Percentiles rank a stretch among this genome's conserved stretches.
These are phyloP conservation scores for Secale cereale DNA, from an alignment of 176 grass and related monocot genomes.

Conservation along the genomic window DNA sequence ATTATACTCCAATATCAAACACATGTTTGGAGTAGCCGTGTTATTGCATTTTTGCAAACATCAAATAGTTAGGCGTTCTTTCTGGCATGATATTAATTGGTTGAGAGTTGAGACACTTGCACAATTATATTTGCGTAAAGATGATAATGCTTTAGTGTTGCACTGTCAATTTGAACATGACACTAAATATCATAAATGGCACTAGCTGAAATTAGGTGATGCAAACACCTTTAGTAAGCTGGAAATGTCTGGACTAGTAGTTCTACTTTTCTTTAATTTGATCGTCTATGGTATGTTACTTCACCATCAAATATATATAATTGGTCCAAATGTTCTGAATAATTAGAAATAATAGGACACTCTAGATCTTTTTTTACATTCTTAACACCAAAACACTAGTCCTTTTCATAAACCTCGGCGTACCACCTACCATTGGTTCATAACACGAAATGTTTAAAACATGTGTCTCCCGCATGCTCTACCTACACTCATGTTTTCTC, in stretches of 20 bases:
- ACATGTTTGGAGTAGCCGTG: too few species aligned
- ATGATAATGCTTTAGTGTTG: background rate
- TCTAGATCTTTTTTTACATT: background rate
- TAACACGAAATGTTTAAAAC: background rate
- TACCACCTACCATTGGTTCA: background rate
- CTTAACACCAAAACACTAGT: background rate
- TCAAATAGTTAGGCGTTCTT: slow-evolving; percentile 17
- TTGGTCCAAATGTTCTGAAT: background rate
- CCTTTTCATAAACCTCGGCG: background rate
- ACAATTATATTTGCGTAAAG: background rate
- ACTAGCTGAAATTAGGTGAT: slow-evolving; percentile 22
- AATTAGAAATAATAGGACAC: background rate
- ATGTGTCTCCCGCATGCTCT: background rate
- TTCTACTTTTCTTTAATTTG: background rate
- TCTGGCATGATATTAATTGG: background rate
- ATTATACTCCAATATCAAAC: too few species aligned
- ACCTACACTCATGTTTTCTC: background rate
- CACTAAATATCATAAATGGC: slow-evolving; percentile 2
- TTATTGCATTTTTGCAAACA: background rate
- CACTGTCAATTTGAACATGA: background rate
- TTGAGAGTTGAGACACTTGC: background rate
- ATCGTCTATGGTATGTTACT: background rate
- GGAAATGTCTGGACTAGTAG: background rate
- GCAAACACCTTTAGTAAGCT: slow-evolving; percentile 12
- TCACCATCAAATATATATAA: background rate